Conservation (phyloP, 75 land plant species). For the Cryptomeria japonica region DNA sequence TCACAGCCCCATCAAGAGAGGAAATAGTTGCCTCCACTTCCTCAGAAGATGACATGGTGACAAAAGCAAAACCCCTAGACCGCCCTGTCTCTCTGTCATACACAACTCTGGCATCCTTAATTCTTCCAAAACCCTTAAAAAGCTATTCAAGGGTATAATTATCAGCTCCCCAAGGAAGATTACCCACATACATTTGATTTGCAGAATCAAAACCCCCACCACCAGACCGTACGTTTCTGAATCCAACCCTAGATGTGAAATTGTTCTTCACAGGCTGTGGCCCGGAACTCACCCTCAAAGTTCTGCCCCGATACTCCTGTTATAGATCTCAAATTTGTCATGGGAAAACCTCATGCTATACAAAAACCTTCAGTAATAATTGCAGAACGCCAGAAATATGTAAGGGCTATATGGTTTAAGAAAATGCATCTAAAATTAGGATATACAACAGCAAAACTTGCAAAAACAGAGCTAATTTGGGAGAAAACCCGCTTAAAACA, state of each 20-base stretch:
- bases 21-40: slow-evolving; percentile 68
- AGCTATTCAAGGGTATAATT: slow-evolving; percentile 54
- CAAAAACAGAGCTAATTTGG: neutral
- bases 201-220: slow-evolving; percentile 2
- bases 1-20: slow-evolving; percentile 75
- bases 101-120: slow-evolving; percentile 78
- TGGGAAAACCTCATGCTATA: neutral
- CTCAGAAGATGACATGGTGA: slow-evolving; percentile 55
- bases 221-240: neutral
- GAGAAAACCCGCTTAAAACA: neutral
- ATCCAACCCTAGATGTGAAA: slow-evolving; percentile 16
- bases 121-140: slow-evolving; percentile 77
- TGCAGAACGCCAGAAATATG: neutral
- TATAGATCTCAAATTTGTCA: neutral
- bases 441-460: no score
- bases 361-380: neutral
- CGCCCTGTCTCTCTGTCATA: slow-evolving; percentile 85
- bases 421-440: neutral
- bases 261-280: slow-evolving; percentile 55
- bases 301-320: slow-evolving; percentile 61
- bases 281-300: slow-evolving; percentile 72
- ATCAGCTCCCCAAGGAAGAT: slow-evolving; percentile 90
- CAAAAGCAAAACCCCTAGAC: slow-evolving; percentile 98
- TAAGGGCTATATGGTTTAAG: neutral
- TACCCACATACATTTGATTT: slow-evolving; percentile 77